Percentiles rank a stretch among this genome's conserved stretches.
Conservation (phyloP, 139 green algal genomes). For the Coccomyxa sp. region DNA sequence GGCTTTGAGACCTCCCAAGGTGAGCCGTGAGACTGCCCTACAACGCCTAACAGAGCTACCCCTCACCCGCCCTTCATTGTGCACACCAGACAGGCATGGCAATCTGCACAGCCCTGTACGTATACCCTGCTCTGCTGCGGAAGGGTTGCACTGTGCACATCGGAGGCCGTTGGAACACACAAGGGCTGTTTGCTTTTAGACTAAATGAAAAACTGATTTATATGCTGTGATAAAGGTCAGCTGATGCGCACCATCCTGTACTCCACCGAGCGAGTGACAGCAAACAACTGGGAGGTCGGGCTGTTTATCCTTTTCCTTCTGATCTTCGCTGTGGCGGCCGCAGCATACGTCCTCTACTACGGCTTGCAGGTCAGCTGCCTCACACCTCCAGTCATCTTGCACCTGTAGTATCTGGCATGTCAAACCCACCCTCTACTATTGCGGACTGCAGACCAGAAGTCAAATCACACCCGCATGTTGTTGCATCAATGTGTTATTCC, state of each 20-base stretch:
- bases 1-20: conserved; percentile 95
- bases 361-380: conserved; percentile 50
- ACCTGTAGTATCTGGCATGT: not conserved
- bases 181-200: not conserved
- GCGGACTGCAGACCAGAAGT: not conserved
- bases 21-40: not conserved
- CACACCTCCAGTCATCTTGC: not conserved
- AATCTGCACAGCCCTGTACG: not conserved
- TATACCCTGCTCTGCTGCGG: no score
- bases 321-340: conserved; percentile 85
- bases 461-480: not conserved
- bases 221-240: conserved; percentile 37
- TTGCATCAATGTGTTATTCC: not conserved
- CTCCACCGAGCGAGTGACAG: conserved; percentile 87
- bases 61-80: not conserved
- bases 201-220: not conserved
- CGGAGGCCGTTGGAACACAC: no score
- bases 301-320: conserved; percentile 99
- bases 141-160: no score
- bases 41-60: not conserved
- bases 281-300: conserved; percentile 92
- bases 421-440: no score
- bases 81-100: no score
- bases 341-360: conserved; percentile 82
- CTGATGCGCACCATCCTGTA: conserved; percentile 99